Conservation (phyloP, 2,329 filamentous ascomycete species). For the Monosporascus sp. region DNA sequence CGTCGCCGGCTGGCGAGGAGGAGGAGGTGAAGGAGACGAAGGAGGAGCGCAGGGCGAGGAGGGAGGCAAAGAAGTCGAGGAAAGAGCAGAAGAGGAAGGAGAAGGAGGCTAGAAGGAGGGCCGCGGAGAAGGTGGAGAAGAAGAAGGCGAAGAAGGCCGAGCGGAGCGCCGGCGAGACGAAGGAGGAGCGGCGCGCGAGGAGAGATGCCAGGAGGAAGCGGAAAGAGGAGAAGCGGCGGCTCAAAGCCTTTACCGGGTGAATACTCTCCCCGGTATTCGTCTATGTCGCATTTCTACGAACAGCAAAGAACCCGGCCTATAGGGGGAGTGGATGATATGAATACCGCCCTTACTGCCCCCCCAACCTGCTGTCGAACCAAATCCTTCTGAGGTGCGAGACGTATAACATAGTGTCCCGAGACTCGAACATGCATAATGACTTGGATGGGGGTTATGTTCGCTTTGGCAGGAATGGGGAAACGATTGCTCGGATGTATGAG, state of each 20-base stretch:
- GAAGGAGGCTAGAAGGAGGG: conserved; percentile 21
- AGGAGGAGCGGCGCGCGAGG: conserved; percentile 37
- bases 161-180: conserved; percentile 36
- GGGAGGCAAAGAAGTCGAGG: conserved; percentile 22
- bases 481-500: too few species aligned
- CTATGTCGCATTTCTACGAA: too few species aligned
- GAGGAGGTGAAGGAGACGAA: conserved; percentile 31
- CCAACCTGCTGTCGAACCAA: too few species aligned
- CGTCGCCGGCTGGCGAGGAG: conserved; percentile 26
- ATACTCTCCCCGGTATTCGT: too few species aligned
- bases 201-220: conserved; percentile 40
- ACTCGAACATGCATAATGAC: too few species aligned
- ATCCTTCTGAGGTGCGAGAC: too few species aligned
- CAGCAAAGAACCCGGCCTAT: too few species aligned
- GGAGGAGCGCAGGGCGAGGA: conserved; percentile 15
- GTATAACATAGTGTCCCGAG: too few species aligned
- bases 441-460: too few species aligned
- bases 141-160: conserved; percentile 16
- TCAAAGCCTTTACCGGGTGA: conserved; percentile 12
- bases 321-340: too few species aligned
- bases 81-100: conserved; percentile 28
- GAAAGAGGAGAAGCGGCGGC: conserved; percentile 26
- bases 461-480: too few species aligned
- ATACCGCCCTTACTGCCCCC: too few species aligned
- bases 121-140: conserved; percentile 23